phyloP scores from a whole-genome alignment of 75 land plant genomes.

The Pinus taeda region DNA sequence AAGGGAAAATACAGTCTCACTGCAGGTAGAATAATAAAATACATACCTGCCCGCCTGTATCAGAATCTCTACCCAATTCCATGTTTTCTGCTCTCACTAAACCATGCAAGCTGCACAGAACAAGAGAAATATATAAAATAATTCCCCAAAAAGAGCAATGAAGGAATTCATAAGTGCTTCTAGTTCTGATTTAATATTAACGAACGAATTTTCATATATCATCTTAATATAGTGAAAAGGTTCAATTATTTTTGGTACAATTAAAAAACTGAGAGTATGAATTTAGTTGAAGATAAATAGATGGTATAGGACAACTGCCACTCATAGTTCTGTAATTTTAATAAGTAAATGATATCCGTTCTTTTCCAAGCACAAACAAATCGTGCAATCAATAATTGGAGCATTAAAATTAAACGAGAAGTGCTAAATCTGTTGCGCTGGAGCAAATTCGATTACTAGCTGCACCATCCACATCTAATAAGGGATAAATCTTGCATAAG shows the following conservation, averaged over 20 bases:
- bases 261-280: not conserved
- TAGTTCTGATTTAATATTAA: not conserved
- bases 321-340: not conserved
- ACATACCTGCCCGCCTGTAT: constrained; percentile 89
- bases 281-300: not conserved
- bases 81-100: constrained; percentile 89
- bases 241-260: not conserved
- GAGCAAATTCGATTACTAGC: no score
- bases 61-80: constrained; percentile 95
- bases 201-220: not conserved
- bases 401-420: no score
- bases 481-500: no score
- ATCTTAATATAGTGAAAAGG: not conserved
- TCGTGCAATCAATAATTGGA: no score
- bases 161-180: not conserved
- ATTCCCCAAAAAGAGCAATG: not conserved
- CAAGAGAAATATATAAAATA: not conserved
- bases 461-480: no score
- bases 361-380: no score
- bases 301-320: not conserved
- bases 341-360: no score
- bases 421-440: no score
- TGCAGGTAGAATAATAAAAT: not conserved
- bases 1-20: not conserved
- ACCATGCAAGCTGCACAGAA: constrained; percentile 69